These are phyloP conservation scores for Dothideomycetes sp. DNA, from an alignment of 2,329 filamentous ascomycete genomes.

Conservation along the genomic window DNA sequence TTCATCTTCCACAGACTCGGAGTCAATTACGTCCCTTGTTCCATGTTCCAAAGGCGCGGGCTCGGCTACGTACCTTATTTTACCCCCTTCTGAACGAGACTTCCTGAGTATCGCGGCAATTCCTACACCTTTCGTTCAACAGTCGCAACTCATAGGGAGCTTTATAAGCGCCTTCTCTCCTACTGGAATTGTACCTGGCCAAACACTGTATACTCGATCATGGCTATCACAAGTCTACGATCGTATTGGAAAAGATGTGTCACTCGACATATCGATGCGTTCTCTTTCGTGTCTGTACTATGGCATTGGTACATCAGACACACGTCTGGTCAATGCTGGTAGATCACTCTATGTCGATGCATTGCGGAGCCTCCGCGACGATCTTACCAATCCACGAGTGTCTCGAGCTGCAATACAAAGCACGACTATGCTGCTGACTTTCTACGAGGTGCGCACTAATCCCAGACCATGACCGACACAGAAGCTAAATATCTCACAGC, in stretches of 20 bases:
- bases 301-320: constrained; percentile 2
- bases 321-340: neutral
- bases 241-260: neutral
- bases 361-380: constrained; percentile 2
- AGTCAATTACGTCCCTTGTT: neutral
- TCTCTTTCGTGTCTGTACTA: constrained; percentile 6
- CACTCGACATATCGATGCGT: constrained; percentile 6
- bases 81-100: too few species aligned
- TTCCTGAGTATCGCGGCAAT: too few species aligned
- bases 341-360: constrained; percentile 4
- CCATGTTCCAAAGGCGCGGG: neutral
- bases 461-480: neutral
- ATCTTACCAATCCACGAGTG: constrained; percentile 1
- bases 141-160: constrained; percentile 2
- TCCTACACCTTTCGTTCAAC: constrained; percentile 1
- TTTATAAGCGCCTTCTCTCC: constrained; percentile 7
- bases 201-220: constrained; percentile 1
- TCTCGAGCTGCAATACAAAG: constrained; percentile 6
- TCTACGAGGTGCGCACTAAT: constrained; percentile 1
- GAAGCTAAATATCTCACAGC: neutral
- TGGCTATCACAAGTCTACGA: constrained; percentile 5
- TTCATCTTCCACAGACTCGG: neutral
- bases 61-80: too few species aligned
- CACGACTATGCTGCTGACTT: constrained; percentile 6
- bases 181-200: neutral